A percentile compares a stretch with the other conserved stretches of the same genome.
phyloP scores from a whole-genome alignment of 352 stramenopile species.

The Phytophthora palmivora region DNA sequence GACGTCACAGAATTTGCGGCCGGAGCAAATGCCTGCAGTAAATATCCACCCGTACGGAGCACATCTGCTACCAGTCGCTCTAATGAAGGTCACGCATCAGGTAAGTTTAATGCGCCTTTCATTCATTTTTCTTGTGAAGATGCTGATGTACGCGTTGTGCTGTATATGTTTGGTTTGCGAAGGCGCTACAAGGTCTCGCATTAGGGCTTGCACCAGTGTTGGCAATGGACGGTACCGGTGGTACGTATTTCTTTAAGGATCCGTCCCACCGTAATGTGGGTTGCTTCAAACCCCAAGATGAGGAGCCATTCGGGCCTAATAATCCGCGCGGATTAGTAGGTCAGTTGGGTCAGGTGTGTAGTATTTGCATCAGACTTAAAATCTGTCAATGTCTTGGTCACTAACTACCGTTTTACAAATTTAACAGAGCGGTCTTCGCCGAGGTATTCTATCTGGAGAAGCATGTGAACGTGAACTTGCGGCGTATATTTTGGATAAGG shows the following conservation, averaged over 20 bases:
- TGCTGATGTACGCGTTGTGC: constrained; percentile 4
- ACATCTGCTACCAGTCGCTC: constrained; percentile 72
- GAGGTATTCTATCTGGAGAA: constrained; percentile 96
- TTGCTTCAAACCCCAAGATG: constrained; percentile 99
- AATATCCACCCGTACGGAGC: constrained; percentile 84
- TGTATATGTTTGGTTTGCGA: constrained; percentile 1
- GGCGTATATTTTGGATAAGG: constrained; percentile 96
- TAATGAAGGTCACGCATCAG: constrained; percentile 89
- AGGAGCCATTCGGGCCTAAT: constrained; percentile 98
- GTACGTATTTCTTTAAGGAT: constrained; percentile 98
- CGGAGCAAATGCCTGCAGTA: constrained; percentile 66
- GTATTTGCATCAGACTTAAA: background rate
- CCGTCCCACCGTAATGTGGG: constrained; percentile 92
- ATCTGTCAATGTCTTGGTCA: background rate
- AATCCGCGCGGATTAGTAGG: constrained; percentile 96
- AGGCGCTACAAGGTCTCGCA: constrained; percentile 91
- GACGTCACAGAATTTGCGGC: constrained; percentile 43
- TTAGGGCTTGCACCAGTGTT: constrained; percentile 92
- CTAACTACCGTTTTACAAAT: background rate
- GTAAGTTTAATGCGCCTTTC: constrained; percentile 20
- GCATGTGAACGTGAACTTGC: constrained; percentile 97
- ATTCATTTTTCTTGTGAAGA: background rate
- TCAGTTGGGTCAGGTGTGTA: constrained; percentile 66
- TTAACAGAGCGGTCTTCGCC: constrained; percentile 78
- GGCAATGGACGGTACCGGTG: constrained; percentile 96